Conservation (phyloP, 768 basidiomycete genomes). For the Agrocybe pediades region DNA sequence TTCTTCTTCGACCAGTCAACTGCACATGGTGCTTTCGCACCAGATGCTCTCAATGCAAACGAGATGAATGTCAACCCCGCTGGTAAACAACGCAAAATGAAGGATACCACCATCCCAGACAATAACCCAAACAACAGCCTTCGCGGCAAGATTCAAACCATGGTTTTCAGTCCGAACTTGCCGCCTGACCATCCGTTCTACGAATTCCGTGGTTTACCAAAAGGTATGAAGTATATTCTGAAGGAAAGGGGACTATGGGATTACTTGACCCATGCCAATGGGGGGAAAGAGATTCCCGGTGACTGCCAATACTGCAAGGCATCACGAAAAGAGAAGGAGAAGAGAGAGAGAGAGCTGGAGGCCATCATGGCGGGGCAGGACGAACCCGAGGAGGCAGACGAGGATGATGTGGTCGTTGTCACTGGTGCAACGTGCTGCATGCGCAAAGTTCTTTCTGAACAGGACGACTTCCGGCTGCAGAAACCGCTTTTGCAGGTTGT, state of each 20-base stretch:
- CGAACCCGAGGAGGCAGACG: constrained; percentile 2
- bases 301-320: constrained; percentile 21
- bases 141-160: constrained; percentile 29
- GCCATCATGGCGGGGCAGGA: constrained; percentile 7
- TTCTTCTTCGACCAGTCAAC: constrained; percentile 40
- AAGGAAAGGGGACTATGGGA: constrained; percentile 34
- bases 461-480: background rate
- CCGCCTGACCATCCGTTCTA: background rate
- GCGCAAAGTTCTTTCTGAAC: constrained; percentile 26
- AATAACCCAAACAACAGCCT: constrained; percentile 23
- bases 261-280: background rate
- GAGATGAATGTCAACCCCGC: constrained; percentile 35
- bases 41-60: constrained; percentile 32
- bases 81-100: constrained; percentile 29
- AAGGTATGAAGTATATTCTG: constrained; percentile 32
- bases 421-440: constrained; percentile 27
- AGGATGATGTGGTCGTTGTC: background rate
- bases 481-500: background rate
- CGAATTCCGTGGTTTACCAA: constrained; percentile 21
- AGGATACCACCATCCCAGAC: constrained; percentile 31
- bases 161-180: constrained; percentile 21
- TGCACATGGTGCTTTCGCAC: constrained; percentile 29
- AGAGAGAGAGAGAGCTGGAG: constrained; percentile 1
- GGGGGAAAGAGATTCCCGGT: constrained; percentile 2
- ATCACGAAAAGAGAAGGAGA: constrained; percentile 5